These are phyloP conservation scores for Solanum chacoense DNA, from an alignment of 305 asterid species.

Conservation along the genomic window DNA sequence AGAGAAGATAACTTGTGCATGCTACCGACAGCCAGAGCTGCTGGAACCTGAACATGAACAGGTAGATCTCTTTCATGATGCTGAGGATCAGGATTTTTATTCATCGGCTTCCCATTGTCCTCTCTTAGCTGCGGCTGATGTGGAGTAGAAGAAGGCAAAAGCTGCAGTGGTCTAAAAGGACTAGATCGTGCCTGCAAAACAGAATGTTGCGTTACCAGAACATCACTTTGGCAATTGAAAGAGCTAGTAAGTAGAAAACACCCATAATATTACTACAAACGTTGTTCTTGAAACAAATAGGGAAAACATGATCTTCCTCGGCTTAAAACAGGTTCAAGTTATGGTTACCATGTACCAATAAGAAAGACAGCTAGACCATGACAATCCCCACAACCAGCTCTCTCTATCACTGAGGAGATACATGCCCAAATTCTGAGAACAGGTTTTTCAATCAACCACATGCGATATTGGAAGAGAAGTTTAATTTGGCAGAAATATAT, in stretches of 20 bases:
- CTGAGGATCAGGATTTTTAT: conserved; percentile 2
- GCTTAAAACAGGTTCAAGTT: background rate
- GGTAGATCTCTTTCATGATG: conserved; percentile 4
- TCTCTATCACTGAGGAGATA: background rate
- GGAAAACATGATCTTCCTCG: background rate
- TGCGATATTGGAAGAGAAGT: background rate
- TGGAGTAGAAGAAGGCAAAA: conserved; percentile 1
- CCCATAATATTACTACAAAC: background rate
- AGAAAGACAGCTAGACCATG: background rate
- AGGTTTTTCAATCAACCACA: background rate
- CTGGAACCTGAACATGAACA: background rate
- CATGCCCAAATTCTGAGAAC: background rate
- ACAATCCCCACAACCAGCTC: background rate
- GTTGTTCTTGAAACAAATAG: background rate
- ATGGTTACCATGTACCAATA: background rate
- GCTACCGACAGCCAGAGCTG: background rate
- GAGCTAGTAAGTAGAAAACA: background rate
- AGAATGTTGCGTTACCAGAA: background rate
- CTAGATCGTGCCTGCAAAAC: conserved; percentile 6
- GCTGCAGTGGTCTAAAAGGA: background rate
- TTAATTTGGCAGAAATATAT: background rate
- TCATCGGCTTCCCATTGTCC: background rate
- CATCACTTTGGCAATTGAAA: background rate
- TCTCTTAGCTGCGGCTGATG: conserved; percentile 4
- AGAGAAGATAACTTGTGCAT: conserved; percentile 5